Evolutionary conservation across 352 stramenopile genomes (phyloP).

Genomic region (Pythium vanterpoolii): DNA sequence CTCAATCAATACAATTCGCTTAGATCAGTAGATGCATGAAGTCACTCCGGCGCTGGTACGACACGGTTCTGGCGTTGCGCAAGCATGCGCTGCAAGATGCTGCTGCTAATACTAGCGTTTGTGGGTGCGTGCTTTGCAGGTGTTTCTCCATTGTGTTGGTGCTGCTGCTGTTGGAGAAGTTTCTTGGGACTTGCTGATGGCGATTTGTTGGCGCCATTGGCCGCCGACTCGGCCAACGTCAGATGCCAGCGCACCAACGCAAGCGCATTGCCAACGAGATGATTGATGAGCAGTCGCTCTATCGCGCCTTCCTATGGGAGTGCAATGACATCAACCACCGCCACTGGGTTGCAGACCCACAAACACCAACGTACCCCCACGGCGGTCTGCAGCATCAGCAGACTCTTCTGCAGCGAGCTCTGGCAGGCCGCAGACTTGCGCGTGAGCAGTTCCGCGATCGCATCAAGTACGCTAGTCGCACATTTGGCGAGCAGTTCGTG

Average conservation of each 20-base stretch:
- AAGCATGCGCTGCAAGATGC: slow-evolving; percentile 62
- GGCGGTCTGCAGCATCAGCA: slow-evolving; percentile 32
- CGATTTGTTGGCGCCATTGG: slow-evolving; percentile 2
- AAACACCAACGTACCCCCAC: slow-evolving; percentile 28
- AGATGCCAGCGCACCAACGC: slow-evolving; percentile 16
- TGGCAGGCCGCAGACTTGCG: slow-evolving; percentile 47
- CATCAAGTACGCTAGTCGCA: slow-evolving; percentile 22
- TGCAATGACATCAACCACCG: background rate
- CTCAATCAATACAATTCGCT: background rate
- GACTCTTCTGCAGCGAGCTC: slow-evolving; percentile 44
- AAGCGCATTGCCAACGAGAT: slow-evolving; percentile 15
- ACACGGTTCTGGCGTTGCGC: slow-evolving; percentile 54
- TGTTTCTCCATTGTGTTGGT: background rate
- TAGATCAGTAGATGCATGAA: background rate
- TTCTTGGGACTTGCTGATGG: slow-evolving; percentile 20
- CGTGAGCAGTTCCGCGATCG: slow-evolving; percentile 27
- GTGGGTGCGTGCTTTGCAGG: slow-evolving; percentile 4
- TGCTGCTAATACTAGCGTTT: slow-evolving; percentile 19
- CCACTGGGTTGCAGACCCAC: background rate
- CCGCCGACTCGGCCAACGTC: slow-evolving; percentile 4
- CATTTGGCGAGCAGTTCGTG: slow-evolving; percentile 25
- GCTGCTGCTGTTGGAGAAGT: background rate
- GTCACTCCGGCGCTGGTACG: slow-evolving; percentile 21
- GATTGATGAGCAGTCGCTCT: slow-evolving; percentile 4
- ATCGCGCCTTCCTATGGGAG: slow-evolving; percentile 16